A percentile compares a stretch with the other conserved stretches of the same genome.
Evolutionary conservation across 116 monocot species (phyloP).

Genomic region (Cymodocea nodosa): DNA sequence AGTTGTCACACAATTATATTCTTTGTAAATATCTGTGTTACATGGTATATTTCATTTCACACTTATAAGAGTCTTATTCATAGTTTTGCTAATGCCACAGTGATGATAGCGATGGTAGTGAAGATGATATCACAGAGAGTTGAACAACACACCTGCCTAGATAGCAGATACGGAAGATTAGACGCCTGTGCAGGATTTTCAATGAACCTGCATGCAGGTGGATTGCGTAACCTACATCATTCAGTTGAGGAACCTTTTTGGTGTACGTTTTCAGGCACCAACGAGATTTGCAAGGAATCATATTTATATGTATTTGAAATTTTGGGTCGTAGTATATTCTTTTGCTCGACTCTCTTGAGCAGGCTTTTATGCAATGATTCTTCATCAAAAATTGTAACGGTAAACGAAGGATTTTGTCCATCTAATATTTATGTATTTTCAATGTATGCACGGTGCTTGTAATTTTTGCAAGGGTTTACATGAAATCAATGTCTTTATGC

Average conservation of each 20-base stretch:
- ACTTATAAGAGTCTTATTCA: too few species aligned
- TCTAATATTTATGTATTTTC: too few species aligned
- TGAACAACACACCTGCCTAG: background rate
- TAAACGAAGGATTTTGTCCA: background rate
- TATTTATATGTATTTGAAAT: background rate
- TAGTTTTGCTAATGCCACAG: background rate
- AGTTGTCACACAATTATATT: too few species aligned
- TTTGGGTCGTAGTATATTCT: background rate
- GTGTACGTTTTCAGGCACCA: background rate
- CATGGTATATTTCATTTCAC: too few species aligned
- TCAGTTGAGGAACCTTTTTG: too few species aligned
- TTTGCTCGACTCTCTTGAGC: background rate
- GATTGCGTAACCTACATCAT: too few species aligned
- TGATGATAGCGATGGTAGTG: slow-evolving; percentile 5
- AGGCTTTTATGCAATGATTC: background rate
- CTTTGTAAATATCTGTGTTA: too few species aligned
- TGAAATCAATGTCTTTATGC: too few species aligned
- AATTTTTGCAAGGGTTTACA: too few species aligned
- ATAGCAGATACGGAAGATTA: background rate
- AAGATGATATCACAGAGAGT: background rate
- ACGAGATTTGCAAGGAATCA: background rate
- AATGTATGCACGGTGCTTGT: too few species aligned
- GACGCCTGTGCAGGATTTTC: background rate
- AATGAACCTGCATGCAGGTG: background rate
- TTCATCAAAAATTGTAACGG: background rate